Base-by-base conservation (phyloP, 2,329 filamentous ascomycete species). In the Stagonosporopsis rhizophila region DNA sequence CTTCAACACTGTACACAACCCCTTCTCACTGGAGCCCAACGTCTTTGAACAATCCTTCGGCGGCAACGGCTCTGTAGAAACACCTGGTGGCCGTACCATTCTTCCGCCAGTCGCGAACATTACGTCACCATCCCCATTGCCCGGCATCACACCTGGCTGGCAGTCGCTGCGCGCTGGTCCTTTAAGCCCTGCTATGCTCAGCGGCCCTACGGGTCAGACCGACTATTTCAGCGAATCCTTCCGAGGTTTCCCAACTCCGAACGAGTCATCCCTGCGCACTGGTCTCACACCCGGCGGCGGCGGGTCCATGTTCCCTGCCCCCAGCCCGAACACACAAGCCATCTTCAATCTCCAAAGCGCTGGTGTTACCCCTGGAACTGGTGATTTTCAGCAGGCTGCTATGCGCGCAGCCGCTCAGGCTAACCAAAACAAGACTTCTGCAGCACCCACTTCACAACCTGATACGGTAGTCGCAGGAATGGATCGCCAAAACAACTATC, bases 171-270 rank as follows among this genome's bases (percentile, higher is more conserved):
- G 95, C 64, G 93, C 92, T 58, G 95, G 95, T 67, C 95, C 95
- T 38, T 79, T 99, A 65, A 98, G 95, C 77, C 95, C 95, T 80
- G 95, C 94, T 62, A 98, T 99, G 93, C 87, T 99, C 52, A 91
- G 92, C 42, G 95, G 92, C 22, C 95, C 86, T 37, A 82, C 85
- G 20, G 81, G 80, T 40, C 77, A 79, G 52, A 89, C 85, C 75
- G 92, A 97, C 74, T 98, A 97, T 79, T 96, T 97, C 73, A 85
- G 86, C 65, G 92, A 96, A 69, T 88, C 88, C 48, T 89, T 96
- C 61, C 87, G 90, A 63, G 88, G 92, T 67, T 96, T 96, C 72
- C 91, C 92, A 4, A 98, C 95, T 4, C 94, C 94, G 0, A 97
- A 97, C 85, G 95, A 99, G 79, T 98, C 94, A 7, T 96, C 92